Conservation (phyloP, 257 asterid species). For the Solanum chiquidenum region DNA sequence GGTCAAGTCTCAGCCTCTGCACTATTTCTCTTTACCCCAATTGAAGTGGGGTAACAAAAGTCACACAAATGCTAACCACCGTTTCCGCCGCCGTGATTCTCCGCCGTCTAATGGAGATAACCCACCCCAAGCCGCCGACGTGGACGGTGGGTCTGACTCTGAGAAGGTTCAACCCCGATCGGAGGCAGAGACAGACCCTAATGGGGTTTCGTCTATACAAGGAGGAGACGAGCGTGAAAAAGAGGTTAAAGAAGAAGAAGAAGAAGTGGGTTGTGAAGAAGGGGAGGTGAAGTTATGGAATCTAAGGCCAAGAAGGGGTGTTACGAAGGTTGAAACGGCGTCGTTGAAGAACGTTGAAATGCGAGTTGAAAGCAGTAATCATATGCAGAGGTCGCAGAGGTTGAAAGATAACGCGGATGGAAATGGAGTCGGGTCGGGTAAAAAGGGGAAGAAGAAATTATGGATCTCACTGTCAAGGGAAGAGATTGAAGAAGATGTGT, state of each 20-base stretch:
- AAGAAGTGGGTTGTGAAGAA: constrained; percentile 26
- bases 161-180: background rate
- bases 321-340: constrained; percentile 16
- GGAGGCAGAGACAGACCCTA: background rate
- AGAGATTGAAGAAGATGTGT: constrained; percentile 88
- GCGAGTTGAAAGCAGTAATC: constrained; percentile 6
- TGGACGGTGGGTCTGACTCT: background rate
- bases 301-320: constrained; percentile 53
- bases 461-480: constrained; percentile 80
- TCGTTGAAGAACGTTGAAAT: background rate
- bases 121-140: background rate
- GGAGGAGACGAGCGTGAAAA: background rate
- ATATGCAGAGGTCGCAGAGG: constrained; percentile 13
- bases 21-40: constrained; percentile 61
- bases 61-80: constrained; percentile 30
- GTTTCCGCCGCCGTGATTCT: constrained; percentile 53
- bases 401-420: constrained; percentile 15
- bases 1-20: constrained; percentile 63
- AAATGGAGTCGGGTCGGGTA: constrained; percentile 19
- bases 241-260: background rate
- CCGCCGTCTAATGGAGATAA: constrained; percentile 26
- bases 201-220: background rate
- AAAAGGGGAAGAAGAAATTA: constrained; percentile 45
- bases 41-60: constrained; percentile 71
- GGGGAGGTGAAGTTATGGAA: constrained; percentile 56